Conservation (phyloP, 208 protist species). For the Trypanosoma lewisi region DNA sequence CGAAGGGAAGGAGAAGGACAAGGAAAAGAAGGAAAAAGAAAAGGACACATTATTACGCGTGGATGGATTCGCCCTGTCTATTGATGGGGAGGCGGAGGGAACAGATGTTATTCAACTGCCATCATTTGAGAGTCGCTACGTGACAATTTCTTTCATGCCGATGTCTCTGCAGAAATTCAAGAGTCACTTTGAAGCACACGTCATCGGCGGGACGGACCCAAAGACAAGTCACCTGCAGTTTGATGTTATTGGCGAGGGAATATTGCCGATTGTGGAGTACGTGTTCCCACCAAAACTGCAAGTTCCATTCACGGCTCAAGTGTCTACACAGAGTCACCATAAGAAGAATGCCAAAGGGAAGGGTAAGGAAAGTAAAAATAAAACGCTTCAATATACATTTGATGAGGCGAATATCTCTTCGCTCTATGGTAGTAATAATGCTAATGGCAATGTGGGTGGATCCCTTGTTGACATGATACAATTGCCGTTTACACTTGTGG, state of each 20-base stretch:
- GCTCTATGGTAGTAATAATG: no score
- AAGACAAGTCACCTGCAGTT: slow-evolving; percentile 82
- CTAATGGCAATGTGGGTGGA: no score
- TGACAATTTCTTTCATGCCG: slow-evolving; percentile 91
- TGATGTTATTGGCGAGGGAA: slow-evolving; percentile 91
- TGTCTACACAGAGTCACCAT: not conserved
- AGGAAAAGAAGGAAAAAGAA: slow-evolving; percentile 14
- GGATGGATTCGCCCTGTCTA: slow-evolving; percentile 62
- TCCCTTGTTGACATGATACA: slow-evolving; percentile 69
- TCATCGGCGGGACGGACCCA: slow-evolving; percentile 76
- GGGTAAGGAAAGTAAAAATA: slow-evolving; percentile 16
- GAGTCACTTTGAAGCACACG: slow-evolving; percentile 89
- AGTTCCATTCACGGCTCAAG: slow-evolving; percentile 6
- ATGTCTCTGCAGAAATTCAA: slow-evolving; percentile 70
- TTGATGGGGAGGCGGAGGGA: slow-evolving; percentile 29
- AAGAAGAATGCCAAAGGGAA: slow-evolving; percentile 17
- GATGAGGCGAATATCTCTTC: no score
- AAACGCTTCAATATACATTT: not conserved
- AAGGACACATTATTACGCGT: slow-evolving; percentile 9
- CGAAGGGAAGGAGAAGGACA: slow-evolving; percentile 27
- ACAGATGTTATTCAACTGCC: slow-evolving; percentile 69
- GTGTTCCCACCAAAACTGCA: slow-evolving; percentile 50
- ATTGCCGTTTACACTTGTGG: slow-evolving; percentile 80
- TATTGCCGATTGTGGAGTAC: slow-evolving; percentile 88
- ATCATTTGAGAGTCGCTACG: slow-evolving; percentile 95